Base-by-base conservation (phyloP, 208 protist genomes). In the Crithidia fasciculata region DNA sequence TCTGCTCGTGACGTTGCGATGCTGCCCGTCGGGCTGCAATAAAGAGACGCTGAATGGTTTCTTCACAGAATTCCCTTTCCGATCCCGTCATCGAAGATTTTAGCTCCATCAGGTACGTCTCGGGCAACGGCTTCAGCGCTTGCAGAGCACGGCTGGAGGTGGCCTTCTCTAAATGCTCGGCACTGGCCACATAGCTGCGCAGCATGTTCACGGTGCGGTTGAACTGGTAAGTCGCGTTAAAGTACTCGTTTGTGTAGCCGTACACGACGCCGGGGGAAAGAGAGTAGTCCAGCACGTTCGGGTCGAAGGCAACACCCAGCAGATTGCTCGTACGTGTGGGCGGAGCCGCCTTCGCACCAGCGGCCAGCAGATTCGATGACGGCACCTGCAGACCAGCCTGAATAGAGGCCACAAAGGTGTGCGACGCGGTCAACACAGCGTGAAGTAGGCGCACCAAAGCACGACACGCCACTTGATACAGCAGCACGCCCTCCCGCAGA, bases 151-250 rank as follows among this genome's bases (percentile, higher is more conserved):
- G 16, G 39, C 50, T 54, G 36, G 57, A 40, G 2, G 65, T 58
- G 3, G 64, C 64, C 10, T n/a, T 5, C 37, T 41, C 49, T 4
- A 68, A 18, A 28, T 69, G 50, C 36, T 80, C n/a, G 0, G 44
- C 16, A 8, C n/a, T 4, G 28, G 62, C 64, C 58, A 64, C 76
- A 49, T 66, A 79, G 0, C 5, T 7, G 19, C 63, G 13, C 41
- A 80, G 45, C 50, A 67, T 74, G 44, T 50, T 19, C 5, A 84
- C 62, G 2, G 75, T 81, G 55, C 71, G 58, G 55, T 84, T 72
- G 56, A 84, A 71, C 57, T 84, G 69, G 67, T 77, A 73, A 50
- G 77, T n/a, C 13, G 54, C 50, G 45, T 39, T 16, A 61, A 73
- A 80, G 74, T 77, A 75, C 37, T 70, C 39, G 0, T 55, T 36